Conservation (phyloP, 73 alveolate genomes). For the Symbiodinium natans region DNA sequence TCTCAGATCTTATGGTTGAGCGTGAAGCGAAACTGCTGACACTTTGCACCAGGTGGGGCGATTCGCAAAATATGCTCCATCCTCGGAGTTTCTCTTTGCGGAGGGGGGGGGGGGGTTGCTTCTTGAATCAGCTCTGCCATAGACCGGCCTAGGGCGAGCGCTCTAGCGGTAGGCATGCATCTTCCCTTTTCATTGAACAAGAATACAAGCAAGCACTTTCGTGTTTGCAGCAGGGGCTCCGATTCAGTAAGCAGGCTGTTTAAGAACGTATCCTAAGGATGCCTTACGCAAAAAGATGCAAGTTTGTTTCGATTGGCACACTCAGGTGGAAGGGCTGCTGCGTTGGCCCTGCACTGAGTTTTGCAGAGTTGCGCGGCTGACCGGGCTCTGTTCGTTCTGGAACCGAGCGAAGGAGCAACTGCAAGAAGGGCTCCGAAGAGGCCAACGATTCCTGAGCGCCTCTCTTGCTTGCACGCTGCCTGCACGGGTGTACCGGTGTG, state of each 20-base stretch:
- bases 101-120: too few relatives aligned
- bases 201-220: background rate
- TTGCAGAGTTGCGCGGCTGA: too few relatives aligned
- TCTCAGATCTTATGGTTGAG: background rate
- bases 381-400: too few relatives aligned
- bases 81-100: background rate
- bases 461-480: too few relatives aligned
- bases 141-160: too few relatives aligned
- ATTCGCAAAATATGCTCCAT: slow-evolving; percentile 38
- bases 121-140: too few relatives aligned
- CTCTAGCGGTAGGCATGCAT: too few relatives aligned
- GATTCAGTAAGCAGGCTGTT: too few relatives aligned
- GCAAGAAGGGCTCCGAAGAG: background rate
- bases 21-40: background rate
- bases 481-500: too few relatives aligned
- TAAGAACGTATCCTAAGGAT: too few relatives aligned
- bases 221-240: background rate
- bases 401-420: background rate
- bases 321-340: slow-evolving; percentile 70
- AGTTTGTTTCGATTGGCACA: too few relatives aligned
- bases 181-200: background rate
- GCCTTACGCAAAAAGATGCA: too few relatives aligned
- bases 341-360: slow-evolving; percentile 45
- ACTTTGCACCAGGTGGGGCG: slow-evolving; percentile 53
- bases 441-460: background rate